These are phyloP conservation scores for Irpex sp. DNA, from an alignment of 1,284 basidiomycete species.

Conservation along the genomic window DNA sequence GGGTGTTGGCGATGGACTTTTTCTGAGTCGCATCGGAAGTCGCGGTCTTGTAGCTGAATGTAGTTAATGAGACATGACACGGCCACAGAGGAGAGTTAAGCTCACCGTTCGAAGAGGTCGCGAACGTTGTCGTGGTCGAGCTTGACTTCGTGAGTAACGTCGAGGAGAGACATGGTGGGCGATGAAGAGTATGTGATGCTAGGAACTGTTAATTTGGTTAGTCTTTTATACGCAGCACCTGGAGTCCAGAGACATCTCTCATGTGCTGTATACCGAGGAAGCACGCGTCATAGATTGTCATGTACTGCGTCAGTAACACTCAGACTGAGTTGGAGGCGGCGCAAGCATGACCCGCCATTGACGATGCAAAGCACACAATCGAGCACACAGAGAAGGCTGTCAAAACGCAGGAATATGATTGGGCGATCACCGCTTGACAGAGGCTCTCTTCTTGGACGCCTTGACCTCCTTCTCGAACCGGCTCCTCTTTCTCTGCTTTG, in stretches of 20 bases:
- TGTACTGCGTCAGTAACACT: too few relatives aligned
- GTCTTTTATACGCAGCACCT: too few relatives aligned
- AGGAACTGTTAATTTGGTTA: too few relatives aligned
- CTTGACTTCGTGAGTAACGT: conserved; percentile 13
- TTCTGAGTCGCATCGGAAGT: too few relatives aligned
- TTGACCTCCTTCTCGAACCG: conserved; percentile 77
- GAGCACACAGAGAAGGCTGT: not conserved
- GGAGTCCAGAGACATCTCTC: too few relatives aligned
- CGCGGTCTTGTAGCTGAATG: too few relatives aligned
- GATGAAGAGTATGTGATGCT: too few relatives aligned
- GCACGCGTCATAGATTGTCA: not conserved
- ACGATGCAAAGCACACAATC: not conserved
- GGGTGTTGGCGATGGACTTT: too few relatives aligned
- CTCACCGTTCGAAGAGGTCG: conserved; percentile 14
- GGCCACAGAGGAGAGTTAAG: not conserved
- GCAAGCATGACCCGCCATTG: too few relatives aligned
- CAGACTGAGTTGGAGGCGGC: too few relatives aligned
- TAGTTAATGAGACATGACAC: too few relatives aligned
- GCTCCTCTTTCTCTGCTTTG: conserved; percentile 58
- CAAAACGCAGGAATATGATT: not conserved
- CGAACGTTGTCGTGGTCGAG: conserved; percentile 16
- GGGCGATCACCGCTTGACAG: conserved; percentile 16
- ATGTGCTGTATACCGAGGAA: too few relatives aligned
- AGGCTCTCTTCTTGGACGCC: conserved; percentile 40
- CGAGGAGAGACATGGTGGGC: conserved; percentile 4